Evolutionary conservation across 805 yeast species (phyloP).

Genomic region (Yarrowia yakushimensis): DNA sequence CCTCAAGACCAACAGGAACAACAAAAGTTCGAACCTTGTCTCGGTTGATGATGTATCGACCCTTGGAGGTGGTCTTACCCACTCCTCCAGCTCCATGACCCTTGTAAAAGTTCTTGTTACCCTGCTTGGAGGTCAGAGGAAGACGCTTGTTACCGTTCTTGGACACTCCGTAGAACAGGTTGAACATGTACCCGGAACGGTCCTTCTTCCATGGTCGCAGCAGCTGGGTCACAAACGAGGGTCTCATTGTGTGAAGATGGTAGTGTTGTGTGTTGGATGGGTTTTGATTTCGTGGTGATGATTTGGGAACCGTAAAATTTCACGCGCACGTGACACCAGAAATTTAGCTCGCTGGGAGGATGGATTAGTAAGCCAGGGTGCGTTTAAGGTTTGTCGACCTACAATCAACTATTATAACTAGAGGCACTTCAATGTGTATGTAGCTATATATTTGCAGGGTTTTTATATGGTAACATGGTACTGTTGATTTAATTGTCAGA

Average conservation of each 20-base stretch:
- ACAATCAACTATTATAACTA: no score
- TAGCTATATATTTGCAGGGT: no score
- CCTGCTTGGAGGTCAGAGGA: conserved; percentile 85
- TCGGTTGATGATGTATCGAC: conserved; percentile 78
- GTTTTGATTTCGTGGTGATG: not conserved
- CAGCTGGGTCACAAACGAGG: conserved; percentile 43
- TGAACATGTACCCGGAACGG: conserved; percentile 59
- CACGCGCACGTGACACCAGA: not conserved
- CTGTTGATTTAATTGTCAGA: no score
- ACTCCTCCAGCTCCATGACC: conserved; percentile 96
- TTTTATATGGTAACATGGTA: no score
- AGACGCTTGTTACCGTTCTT: conserved; percentile 77
- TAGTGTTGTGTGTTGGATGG: conserved; percentile 4
- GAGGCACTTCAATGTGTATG: no score
- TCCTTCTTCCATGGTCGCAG: conserved; percentile 88
- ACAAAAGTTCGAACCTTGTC: conserved; percentile 84
- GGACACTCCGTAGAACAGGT: conserved; percentile 69
- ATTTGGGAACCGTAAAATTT: conserved; percentile 6
- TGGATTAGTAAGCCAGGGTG: not conserved
- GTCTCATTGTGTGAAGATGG: conserved; percentile 35
- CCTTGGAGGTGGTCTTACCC: conserved; percentile 72
- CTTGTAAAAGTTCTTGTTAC: conserved; percentile 89
- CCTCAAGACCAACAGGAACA: conserved; percentile 53
- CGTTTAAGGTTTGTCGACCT: no score
- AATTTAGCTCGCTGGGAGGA: not conserved